A percentile compares a stretch with the other conserved stretches of the same genome.
Evolutionary conservation across 2,329 filamentous ascomycete species (phyloP).

Genomic region (Huntiella savannae): DNA sequence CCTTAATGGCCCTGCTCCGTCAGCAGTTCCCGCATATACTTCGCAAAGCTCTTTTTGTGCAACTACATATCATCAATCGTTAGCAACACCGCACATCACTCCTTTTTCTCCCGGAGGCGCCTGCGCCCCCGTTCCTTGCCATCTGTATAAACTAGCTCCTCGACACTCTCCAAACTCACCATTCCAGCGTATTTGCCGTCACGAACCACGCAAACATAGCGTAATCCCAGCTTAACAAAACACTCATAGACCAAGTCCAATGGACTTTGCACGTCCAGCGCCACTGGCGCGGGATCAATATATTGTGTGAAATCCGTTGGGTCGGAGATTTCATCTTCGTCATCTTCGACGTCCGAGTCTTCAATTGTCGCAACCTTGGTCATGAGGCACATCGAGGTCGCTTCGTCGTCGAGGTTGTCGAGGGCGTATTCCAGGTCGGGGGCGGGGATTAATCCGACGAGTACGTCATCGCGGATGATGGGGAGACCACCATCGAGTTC

Average conservation of each 20-base stretch:
- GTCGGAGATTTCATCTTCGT: conserved; percentile 22
- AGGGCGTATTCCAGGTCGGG: conserved; percentile 87
- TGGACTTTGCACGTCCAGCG: conserved; percentile 71
- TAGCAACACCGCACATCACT: not conserved
- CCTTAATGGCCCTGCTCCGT: conserved; percentile 21
- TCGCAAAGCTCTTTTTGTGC: conserved; percentile 94
- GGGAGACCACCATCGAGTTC: conserved; percentile 86
- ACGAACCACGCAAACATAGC: conserved; percentile 76
- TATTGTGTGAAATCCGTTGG: conserved; percentile 76
- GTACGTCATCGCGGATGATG: conserved; percentile 56
- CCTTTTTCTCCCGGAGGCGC: too few species aligned
- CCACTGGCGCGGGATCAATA: conserved; percentile 79
- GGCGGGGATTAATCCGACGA: conserved; percentile 82
- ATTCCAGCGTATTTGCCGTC: conserved; percentile 78
- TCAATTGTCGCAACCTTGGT: conserved; percentile 42
- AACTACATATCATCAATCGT: conserved; percentile 27
- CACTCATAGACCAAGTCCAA: conserved; percentile 95
- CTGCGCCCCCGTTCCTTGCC: too few species aligned
- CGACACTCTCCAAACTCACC: conserved; percentile 30
- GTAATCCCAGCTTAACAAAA: conserved; percentile 79
- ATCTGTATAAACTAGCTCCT: not conserved
- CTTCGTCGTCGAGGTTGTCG: conserved; percentile 63
- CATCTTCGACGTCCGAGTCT: conserved; percentile 40
- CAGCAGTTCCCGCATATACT: conserved; percentile 74
- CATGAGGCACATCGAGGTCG: conserved; percentile 64